Percentiles rank a stretch among this genome's conserved stretches.
These are phyloP conservation scores for Microbotryum scabiosae DNA, from an alignment of 1,284 basidiomycete species.

Conservation along the genomic window DNA sequence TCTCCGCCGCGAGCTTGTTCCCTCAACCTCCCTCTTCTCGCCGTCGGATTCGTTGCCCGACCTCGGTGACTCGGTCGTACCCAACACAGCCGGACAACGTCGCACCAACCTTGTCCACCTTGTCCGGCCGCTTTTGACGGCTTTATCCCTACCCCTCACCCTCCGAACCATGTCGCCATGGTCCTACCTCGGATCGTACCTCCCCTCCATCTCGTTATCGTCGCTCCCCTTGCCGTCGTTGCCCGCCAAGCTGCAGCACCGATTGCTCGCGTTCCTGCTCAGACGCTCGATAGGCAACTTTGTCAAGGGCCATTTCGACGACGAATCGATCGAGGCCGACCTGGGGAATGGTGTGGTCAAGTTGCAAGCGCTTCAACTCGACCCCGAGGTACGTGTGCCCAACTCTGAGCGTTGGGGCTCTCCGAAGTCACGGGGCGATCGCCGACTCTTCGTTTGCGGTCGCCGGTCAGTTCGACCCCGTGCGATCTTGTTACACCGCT, in stretches of 20 bases:
- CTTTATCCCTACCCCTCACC: background rate
- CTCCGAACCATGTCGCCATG: background rate
- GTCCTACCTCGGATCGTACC: background rate
- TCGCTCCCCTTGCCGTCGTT: slow-evolving; percentile 46
- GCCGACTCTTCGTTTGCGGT: background rate
- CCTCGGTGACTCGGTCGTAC: too few species aligned
- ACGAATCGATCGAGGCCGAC: slow-evolving; percentile 80
- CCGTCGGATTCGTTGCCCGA: too few species aligned
- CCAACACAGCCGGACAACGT: too few species aligned
- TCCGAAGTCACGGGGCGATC: too few species aligned
- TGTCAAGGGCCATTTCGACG: slow-evolving; percentile 77
- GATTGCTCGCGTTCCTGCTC: slow-evolving; percentile 81
- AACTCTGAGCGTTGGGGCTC: background rate
- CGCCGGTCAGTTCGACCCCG: background rate
- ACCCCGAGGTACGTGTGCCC: slow-evolving; percentile 54
- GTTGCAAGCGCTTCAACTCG: slow-evolving; percentile 70
- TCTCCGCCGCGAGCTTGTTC: too few species aligned
- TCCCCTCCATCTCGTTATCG: slow-evolving; percentile 6
- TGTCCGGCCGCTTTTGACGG: background rate
- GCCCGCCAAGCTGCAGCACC: slow-evolving; percentile 72
- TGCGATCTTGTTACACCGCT: slow-evolving; percentile 5
- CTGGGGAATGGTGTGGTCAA: slow-evolving; percentile 81
- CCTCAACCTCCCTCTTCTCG: too few species aligned
- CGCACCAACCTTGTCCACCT: too few species aligned
- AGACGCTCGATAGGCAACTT: slow-evolving; percentile 75